These are phyloP conservation scores for Lactarius quietus DNA, from an alignment of 768 basidiomycete species.

Conservation along the genomic window DNA sequence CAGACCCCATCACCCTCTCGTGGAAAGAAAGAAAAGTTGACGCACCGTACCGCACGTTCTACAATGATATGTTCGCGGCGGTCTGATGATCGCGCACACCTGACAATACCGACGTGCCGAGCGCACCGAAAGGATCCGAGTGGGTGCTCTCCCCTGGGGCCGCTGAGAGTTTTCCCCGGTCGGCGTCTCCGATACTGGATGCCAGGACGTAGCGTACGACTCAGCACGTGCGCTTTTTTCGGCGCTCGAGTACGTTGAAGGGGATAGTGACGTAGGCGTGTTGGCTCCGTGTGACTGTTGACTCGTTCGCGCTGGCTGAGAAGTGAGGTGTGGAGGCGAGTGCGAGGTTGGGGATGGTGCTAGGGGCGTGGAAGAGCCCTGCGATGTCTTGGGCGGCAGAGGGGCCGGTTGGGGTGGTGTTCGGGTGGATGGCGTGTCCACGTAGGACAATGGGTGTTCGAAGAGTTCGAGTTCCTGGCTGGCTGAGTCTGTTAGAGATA, in stretches of 20 bases:
- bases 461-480: not conserved
- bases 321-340: conserved; percentile 4
- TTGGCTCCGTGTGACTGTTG: too few species aligned
- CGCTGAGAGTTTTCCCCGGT: not conserved
- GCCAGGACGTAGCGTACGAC: not conserved
- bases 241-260: not conserved
- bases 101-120: conserved; percentile 70
- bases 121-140: conserved; percentile 46
- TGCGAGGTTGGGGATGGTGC: conserved; percentile 18
- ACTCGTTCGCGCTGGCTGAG: too few species aligned
- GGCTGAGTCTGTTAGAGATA: not conserved
- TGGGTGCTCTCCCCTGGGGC: conserved; percentile 30
- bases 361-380: conserved; percentile 16
- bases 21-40: conserved; percentile 27
- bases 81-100: conserved; percentile 64
- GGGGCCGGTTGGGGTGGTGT: not conserved
- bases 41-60: conserved; percentile 73
- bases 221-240: not conserved
- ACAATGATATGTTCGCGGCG: conserved; percentile 77
- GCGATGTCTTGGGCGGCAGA: conserved; percentile 5
- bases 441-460: not conserved
- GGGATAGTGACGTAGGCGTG: not conserved
- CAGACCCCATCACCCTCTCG: not conserved
- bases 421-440: not conserved
- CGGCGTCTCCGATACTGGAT: not conserved